Conservation (phyloP, 441 rosid genomes). For the Flueggea neowawraea region DNA sequence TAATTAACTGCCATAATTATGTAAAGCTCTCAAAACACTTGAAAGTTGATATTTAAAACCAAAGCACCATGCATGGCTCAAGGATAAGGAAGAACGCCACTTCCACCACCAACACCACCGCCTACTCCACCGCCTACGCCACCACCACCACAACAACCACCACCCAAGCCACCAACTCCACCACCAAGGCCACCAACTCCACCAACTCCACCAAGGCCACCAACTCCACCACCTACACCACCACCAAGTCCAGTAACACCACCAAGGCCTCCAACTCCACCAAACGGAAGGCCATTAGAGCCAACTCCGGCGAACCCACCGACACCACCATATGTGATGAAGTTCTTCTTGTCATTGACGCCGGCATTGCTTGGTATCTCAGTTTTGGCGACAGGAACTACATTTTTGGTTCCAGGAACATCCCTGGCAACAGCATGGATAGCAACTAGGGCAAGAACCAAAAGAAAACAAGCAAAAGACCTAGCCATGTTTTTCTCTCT, state of each 20-base stretch:
- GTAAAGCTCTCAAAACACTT: no score
- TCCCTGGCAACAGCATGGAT: no score
- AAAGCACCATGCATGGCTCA: constrained; percentile 1
- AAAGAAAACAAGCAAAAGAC: no score
- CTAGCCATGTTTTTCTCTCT: no score
- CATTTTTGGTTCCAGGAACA: no score
- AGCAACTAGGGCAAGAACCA: no score
- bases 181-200: no score
- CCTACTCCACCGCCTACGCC: constrained; percentile 10
- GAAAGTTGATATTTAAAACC: no score
- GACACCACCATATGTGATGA: constrained; percentile 49
- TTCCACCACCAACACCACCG: constrained; percentile 3
- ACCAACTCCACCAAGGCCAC: constrained; percentile 19
- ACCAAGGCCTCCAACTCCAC: no score
- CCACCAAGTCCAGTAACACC: constrained; percentile 5
- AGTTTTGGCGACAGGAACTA: no score
- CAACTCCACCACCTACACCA: constrained; percentile 7
- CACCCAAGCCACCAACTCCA: constrained; percentile 3
- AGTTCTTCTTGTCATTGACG: constrained; percentile 58
- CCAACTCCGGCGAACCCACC: constrained; percentile 43
- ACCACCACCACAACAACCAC: background rate
- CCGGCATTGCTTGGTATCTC: constrained; percentile 17
- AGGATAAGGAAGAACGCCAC: constrained; percentile 17
- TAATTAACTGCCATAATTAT: no score
- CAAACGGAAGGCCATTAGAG: background rate